A percentile compares a stretch with the other conserved stretches of the same genome.
phyloP scores from a whole-genome alignment of 345 rosid species.

The Abelmoschus esculentus region DNA sequence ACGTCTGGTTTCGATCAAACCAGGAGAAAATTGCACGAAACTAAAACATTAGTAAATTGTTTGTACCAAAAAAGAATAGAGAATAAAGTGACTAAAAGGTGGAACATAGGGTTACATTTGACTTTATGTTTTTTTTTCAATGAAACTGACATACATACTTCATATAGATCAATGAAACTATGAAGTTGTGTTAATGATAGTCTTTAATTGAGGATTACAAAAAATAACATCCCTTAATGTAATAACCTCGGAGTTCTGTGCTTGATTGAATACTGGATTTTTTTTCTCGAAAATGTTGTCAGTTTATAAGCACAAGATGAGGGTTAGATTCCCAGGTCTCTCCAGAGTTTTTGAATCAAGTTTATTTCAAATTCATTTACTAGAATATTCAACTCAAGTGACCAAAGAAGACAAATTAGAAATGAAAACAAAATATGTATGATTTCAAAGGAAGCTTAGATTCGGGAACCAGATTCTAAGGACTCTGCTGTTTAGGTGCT shows the following conservation, averaged over 20 bases:
- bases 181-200: neutral
- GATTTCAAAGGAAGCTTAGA: constrained; percentile 17
- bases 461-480: constrained; percentile 12
- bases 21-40: no score
- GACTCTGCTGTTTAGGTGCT: constrained; percentile 4
- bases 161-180: neutral
- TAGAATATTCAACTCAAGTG: neutral
- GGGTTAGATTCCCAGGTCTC: constrained; percentile 27
- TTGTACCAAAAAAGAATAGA: no score
- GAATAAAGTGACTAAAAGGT: no score
- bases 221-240: constrained; percentile 21
- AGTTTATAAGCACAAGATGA: constrained; percentile 20
- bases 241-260: constrained; percentile 16
- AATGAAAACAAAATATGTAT: constrained; percentile 13
- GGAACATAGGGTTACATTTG: no score
- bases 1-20: no score
- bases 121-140: neutral
- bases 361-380: constrained; percentile 11
- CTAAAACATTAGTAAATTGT: no score
- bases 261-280: constrained; percentile 13
- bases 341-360: constrained; percentile 19
- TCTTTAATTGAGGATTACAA: constrained; percentile 13
- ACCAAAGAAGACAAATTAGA: constrained; percentile 29
- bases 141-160: neutral
- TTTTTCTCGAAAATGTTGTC: constrained; percentile 17